Evolutionary conservation across 306 rosid species (phyloP), one percentile per base, ranked within the genome.

Genomic region (Medicago arabica): DNA sequence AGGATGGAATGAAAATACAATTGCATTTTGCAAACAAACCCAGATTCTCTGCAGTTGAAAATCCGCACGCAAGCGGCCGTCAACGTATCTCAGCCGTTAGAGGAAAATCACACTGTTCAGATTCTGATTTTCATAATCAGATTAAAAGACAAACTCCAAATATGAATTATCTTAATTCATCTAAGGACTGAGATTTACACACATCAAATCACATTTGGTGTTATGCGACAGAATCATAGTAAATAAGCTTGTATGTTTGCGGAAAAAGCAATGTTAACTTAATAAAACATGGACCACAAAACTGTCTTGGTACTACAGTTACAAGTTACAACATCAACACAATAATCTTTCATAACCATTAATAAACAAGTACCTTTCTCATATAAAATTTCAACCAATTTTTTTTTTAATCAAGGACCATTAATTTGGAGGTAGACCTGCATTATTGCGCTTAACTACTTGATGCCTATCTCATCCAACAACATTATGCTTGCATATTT

Each of bases 391-490:
- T n/a, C n/a, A n/a, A n/a, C n/a, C n/a, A n/a, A n/a, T n/a, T n/a
- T n/a, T n/a, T n/a, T n/a, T n/a, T 77, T n/a, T 41, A 40, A 16
- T 46, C 50, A 28, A 44, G 16, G 39, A 67, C 75, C 25, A 40
- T 55, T 76, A 23, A 66, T 65, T 23, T 75, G 64, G 79, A 75
- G 17, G 39, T 75, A 16, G 39, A 41, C 10, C 60, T 43, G 69
- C 50, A 77, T 77, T 77, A 68, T 77, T 77, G 75, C 49, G 68
- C 50, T 53, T 31, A 23, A 12, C 36, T 19, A 6, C 17, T 16
- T 43, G 28, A 41, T 67, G 51, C 69, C 38, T 69, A 77, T 69
- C 61, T 77, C 38, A 77, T 59, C 57, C 69, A 50, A 75, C 10
- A 12, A 19, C 15, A 38, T 38, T 19, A 65, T 64, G 65, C 41